Base-by-base conservation (phyloP, 225 moss, liverwort and hornwort species). In the Sphagnum contortum region DNA sequence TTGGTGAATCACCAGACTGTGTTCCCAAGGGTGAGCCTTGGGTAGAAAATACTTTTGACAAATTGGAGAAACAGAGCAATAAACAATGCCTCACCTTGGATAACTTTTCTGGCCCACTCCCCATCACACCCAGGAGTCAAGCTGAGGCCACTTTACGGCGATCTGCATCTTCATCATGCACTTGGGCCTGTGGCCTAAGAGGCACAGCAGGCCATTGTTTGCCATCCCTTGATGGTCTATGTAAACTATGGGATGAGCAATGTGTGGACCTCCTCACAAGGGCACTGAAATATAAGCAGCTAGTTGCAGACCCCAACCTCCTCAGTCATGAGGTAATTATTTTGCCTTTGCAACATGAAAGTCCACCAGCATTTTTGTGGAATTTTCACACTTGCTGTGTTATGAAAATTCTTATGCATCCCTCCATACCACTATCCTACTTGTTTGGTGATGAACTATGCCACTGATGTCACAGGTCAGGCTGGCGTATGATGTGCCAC, bases 241-340 rank as follows among this genome's bases (percentile, higher is more conserved):
- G 83, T 71, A 79, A 65, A 74, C 29, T 76, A 57, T 79, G 79
- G 83, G 76, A 83, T 55, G 76, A 74, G 45, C 73, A 83, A 60
- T 79, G 58, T 65, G 76, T 79, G 53, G 79, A 83, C 65, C 79
- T 83, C 5, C 67, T 83, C 9, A 72, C 77, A 55, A 77, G 79
- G 59, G 79, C 83, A 59, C 79, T 83, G 46, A 83, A 83, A 45
- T 83, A 83, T 29, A 83, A 83, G 70, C 69, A 72, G 66, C 72
- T 80, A 67, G 76, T 77, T 76, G 74, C 79, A 48, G 77, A 83
- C 51, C 57, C 76, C 8, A 45, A 74, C 50, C 69, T 74, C 67
- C 83, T 83, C 50, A 67, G 59, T 62, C 69, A 70, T 29, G 83
- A 83, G 79, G 83, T 83, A 79, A 64, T 52, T 6, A 5, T 52